These are phyloP conservation scores for Colletotrichum destructivum DNA, from an alignment of 2,329 filamentous ascomycete genomes.

Conservation along the genomic window DNA sequence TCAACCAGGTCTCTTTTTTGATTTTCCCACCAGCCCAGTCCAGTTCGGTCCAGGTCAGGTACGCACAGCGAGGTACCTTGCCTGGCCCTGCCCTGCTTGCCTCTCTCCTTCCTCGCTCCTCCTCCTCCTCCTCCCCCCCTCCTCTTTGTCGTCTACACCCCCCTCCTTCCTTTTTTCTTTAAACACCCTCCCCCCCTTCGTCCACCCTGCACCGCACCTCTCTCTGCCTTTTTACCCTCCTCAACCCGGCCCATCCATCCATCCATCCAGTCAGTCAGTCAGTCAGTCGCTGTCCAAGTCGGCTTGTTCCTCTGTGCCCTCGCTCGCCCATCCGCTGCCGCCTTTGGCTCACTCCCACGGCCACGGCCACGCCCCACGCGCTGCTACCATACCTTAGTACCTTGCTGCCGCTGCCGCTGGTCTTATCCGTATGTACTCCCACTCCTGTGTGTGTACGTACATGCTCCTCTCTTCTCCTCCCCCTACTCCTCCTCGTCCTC, in stretches of 20 bases:
- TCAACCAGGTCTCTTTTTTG: conserved; percentile 1
- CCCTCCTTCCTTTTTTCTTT: conserved; percentile 23
- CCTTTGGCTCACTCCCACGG: conserved; percentile 31
- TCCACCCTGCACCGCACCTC: conserved; percentile 4
- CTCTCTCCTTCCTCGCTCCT: conserved; percentile 4
- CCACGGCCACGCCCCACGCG: conserved; percentile 24
- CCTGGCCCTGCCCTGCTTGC: conserved; percentile 3
- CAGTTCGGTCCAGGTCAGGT: conserved; percentile 17
- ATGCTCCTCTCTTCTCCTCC: conserved; percentile 16
- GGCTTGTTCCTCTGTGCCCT: conserved; percentile 30
- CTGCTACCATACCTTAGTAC: conserved; percentile 37
- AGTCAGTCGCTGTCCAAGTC: conserved; percentile 7
- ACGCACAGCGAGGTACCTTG: conserved; percentile 6
- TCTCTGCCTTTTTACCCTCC: conserved; percentile 7
- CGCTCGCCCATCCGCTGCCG: conserved; percentile 40
- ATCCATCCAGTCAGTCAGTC: conserved; percentile 13
- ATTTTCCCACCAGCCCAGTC: conserved; percentile 12
- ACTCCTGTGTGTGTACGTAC: conserved; percentile 6
- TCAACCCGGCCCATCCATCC: conserved; percentile 13
- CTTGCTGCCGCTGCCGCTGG: conserved; percentile 33
- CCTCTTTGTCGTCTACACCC: conserved; percentile 13
- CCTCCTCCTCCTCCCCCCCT: conserved; percentile 1
- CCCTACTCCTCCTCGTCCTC: conserved; percentile 21
- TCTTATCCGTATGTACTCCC: neutral
- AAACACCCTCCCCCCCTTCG: conserved; percentile 38